Percentiles rank a stretch among this genome's conserved stretches.
phyloP scores from a whole-genome alignment of 176 grass and related monocot genomes.

The Lolium perenne region DNA sequence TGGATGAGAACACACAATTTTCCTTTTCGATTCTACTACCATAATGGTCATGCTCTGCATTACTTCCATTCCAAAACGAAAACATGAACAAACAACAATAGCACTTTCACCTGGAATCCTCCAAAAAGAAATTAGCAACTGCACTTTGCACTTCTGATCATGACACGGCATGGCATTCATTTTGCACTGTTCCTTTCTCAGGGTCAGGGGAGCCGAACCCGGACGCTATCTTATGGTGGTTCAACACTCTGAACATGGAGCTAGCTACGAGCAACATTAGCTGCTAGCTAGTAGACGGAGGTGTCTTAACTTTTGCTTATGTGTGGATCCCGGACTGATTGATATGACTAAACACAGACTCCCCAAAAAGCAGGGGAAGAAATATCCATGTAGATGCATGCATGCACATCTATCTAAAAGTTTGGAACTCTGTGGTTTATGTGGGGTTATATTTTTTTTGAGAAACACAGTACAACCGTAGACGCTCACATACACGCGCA shows the following conservation, averaged over 20 bases:
- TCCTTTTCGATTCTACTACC: not conserved
- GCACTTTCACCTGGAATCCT: not conserved
- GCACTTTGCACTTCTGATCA: not conserved
- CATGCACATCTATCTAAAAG: conserved; percentile 27
- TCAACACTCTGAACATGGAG: conserved; percentile 26
- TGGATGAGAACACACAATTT: not conserved
- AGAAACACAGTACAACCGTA: too few species aligned
- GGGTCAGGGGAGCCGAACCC: conserved; percentile 15
- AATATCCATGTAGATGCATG: conserved; percentile 12
- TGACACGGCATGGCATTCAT: not conserved
- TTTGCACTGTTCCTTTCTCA: not conserved
- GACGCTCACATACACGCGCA: too few species aligned
- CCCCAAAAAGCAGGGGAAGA: not conserved
- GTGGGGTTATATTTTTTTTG: conserved; percentile 13
- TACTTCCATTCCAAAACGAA: not conserved
- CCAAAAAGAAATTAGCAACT: not conserved
- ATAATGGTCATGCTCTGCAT: not conserved
- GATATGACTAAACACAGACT: not conserved
- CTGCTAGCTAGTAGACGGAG: not conserved
- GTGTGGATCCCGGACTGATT: conserved; percentile 14
- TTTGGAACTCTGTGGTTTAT: not conserved
- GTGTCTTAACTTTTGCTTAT: not conserved
- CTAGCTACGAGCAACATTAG: not conserved
- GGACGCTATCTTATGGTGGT: not conserved
- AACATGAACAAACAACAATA: not conserved